phyloP scores from a whole-genome alignment of 2,329 filamentous ascomycete genomes.

The Aurifilum marmelostoma region DNA sequence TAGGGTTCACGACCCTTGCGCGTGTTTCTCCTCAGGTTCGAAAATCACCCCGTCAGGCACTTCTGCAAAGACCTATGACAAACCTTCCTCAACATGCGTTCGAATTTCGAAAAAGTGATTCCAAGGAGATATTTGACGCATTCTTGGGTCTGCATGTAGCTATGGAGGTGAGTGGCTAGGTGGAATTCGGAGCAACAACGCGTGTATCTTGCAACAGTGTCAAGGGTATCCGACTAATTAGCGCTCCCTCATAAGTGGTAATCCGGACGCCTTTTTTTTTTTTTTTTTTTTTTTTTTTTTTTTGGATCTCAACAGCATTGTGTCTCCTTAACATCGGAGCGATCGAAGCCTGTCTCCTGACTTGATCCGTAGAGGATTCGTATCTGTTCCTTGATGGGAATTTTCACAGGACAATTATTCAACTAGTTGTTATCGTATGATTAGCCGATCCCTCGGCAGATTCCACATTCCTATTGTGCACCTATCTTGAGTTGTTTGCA shows the following conservation, averaged over 20 bases:
- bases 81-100: not conserved
- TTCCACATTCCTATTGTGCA: not conserved
- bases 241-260: not conserved
- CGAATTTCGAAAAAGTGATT: not conserved
- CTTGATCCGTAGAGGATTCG: not conserved
- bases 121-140: not conserved
- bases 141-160: no score
- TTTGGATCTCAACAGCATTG: not conserved
- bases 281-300: not conserved
- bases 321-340: not conserved
- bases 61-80: not conserved
- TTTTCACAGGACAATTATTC: not conserved
- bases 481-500: not conserved
- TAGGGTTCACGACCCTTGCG: not conserved
- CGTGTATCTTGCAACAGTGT: not conserved
- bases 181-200: not conserved
- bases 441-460: not conserved
- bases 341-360: not conserved
- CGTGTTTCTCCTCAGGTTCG: not conserved
- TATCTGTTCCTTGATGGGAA: not conserved
- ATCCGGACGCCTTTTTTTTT: not conserved
- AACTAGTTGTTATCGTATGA: not conserved
- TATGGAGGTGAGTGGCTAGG: not conserved
- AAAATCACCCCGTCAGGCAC: not conserved
- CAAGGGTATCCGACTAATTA: not conserved